Evolutionary conservation across 768 basidiomycete genomes (phyloP).

Genomic region (Termitomyces sp.): DNA sequence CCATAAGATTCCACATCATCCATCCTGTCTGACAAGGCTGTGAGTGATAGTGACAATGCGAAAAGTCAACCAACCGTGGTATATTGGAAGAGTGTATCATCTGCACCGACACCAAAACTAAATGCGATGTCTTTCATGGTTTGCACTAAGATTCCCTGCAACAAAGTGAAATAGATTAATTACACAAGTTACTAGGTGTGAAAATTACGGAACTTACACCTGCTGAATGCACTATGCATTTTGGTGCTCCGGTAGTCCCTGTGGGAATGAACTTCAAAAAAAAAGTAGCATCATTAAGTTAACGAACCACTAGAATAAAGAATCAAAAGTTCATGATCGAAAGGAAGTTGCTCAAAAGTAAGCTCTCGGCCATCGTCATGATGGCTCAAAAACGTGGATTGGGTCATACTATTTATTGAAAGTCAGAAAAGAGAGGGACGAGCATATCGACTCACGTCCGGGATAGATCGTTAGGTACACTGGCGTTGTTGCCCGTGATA

Average conservation of each 20-base stretch:
- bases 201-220: constrained; percentile 44
- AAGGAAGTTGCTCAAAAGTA: constrained; percentile 66
- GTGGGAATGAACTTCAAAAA: constrained; percentile 24
- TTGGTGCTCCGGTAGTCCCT: constrained; percentile 80
- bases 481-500: constrained; percentile 38
- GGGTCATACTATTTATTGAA: constrained; percentile 27
- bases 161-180: not conserved
- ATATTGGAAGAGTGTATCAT: constrained; percentile 66
- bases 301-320: constrained; percentile 50
- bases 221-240: constrained; percentile 75
- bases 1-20: constrained; percentile 77
- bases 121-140: constrained; percentile 55
- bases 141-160: constrained; percentile 67
- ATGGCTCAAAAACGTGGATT: constrained; percentile 47
- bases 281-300: not conserved
- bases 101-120: constrained; percentile 33
- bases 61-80: constrained; percentile 46
- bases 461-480: constrained; percentile 19
- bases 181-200: not conserved
- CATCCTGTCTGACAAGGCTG: constrained; percentile 56
- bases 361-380: constrained; percentile 44
- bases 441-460: constrained; percentile 25
- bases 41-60: not conserved
- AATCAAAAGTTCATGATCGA: constrained; percentile 76
- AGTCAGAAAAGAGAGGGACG: not conserved